These are phyloP conservation scores for Ailanthus altissimus DNA, from an alignment of 345 rosid species.

Conservation along the genomic window DNA sequence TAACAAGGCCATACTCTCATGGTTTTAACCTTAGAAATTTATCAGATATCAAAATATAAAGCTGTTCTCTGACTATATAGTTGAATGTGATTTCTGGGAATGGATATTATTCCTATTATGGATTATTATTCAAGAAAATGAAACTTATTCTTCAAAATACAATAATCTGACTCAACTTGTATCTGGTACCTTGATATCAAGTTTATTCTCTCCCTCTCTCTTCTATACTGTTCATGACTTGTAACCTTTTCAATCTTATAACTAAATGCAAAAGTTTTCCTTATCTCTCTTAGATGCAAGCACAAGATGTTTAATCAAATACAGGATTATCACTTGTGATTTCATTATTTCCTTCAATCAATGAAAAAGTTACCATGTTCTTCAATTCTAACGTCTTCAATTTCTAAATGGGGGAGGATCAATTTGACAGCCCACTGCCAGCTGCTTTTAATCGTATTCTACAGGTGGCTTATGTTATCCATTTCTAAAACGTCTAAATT, in stretches of 20 bases:
- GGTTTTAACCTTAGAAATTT: background rate
- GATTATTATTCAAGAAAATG: background rate
- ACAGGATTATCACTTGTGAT: background rate
- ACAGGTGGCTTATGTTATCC: constrained; percentile 56
- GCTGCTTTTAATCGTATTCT: constrained; percentile 87
- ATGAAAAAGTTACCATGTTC: constrained; percentile 7
- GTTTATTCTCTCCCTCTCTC: too few relatives aligned
- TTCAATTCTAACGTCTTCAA: constrained; percentile 39
- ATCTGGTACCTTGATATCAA: too few relatives aligned
- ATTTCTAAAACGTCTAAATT: constrained; percentile 14
- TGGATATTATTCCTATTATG: background rate
- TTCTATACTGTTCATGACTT: background rate
- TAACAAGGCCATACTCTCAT: background rate
- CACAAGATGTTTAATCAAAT: background rate
- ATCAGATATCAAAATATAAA: background rate
- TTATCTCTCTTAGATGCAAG: background rate
- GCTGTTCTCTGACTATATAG: background rate
- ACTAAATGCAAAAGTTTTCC: constrained; percentile 5
- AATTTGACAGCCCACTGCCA: constrained; percentile 74
- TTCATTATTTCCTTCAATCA: background rate
- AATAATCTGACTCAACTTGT: too few relatives aligned
- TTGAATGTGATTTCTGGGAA: background rate
- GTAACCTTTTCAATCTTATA: constrained; percentile 3
- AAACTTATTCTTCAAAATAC: too few relatives aligned
- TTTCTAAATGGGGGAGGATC: constrained; percentile 38